Conservation (phyloP, 441 rosid species). For the Euphorbia schlechtendalii region DNA sequence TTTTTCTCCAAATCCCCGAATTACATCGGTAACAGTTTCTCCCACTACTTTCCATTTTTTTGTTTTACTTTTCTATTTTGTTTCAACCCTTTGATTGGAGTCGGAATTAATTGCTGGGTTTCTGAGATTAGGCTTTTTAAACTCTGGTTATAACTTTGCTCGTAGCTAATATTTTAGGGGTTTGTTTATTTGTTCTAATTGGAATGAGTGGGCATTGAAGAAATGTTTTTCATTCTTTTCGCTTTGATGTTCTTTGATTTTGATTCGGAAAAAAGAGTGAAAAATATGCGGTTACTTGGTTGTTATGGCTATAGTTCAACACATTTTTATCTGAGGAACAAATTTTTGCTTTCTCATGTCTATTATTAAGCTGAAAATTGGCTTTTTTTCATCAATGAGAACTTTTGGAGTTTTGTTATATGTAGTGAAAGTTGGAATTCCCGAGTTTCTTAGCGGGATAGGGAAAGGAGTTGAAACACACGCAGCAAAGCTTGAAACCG, state of each 20-base stretch:
- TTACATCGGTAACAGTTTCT: conserved; percentile 33
- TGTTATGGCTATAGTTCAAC: too few relatives aligned
- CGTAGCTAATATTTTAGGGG: too few relatives aligned
- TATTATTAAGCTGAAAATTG: not conserved
- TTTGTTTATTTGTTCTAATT: too few relatives aligned
- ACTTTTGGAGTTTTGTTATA: too few relatives aligned
- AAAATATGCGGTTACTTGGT: too few relatives aligned
- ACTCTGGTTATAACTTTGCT: too few relatives aligned
- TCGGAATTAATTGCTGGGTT: not conserved
- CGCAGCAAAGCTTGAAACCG: conserved; percentile 34
- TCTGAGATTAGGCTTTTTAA: too few relatives aligned
- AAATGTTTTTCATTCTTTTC: too few relatives aligned
- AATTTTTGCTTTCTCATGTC: too few relatives aligned
- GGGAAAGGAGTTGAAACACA: conserved; percentile 37
- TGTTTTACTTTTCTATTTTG: not conserved
- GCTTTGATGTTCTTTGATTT: too few relatives aligned
- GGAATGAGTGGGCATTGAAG: too few relatives aligned
- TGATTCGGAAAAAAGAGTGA: too few relatives aligned
- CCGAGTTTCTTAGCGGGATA: conserved; percentile 46
- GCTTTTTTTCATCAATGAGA: not conserved
- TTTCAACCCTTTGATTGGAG: not conserved
- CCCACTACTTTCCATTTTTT: not conserved
- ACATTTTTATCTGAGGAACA: not conserved
- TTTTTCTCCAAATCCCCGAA: conserved; percentile 52
- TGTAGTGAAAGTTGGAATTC: conserved; percentile 35